Percentiles rank a stretch among this genome's conserved stretches.
Evolutionary conservation across 116 monocot genomes (phyloP).

Genomic region (Posidonia oceanica): DNA sequence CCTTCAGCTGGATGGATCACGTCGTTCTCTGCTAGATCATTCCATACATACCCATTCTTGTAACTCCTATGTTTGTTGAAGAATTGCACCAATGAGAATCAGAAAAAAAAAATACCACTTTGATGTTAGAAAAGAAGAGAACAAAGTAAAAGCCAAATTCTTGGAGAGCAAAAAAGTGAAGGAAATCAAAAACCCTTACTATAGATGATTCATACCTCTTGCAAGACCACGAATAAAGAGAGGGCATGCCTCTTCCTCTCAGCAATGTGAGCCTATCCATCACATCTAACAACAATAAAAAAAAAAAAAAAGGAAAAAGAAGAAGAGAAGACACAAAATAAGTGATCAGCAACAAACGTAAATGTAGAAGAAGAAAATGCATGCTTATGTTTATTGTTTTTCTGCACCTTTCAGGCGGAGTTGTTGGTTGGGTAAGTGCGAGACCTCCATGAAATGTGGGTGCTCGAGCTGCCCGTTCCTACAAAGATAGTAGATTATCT

Average conservation of each 20-base stretch:
- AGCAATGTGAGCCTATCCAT: slow-evolving; percentile 55
- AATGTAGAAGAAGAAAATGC: background rate
- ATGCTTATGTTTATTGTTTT: background rate
- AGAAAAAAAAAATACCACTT: background rate
- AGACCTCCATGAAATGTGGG: slow-evolving; percentile 92
- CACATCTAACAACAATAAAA: slow-evolving; percentile 40
- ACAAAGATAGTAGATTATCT: slow-evolving; percentile 82
- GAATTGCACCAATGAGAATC: background rate
- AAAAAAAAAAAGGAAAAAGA: slow-evolving; percentile 1
- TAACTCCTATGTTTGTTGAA: slow-evolving; percentile 41
- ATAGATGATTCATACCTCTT: slow-evolving; percentile 43
- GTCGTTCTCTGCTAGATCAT: slow-evolving; percentile 82
- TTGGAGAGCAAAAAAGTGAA: too few species aligned
- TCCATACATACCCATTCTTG: slow-evolving; percentile 96
- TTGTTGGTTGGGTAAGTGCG: slow-evolving; percentile 52
- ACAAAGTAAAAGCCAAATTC: background rate
- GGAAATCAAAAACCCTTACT: background rate
- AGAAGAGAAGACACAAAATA: too few species aligned
- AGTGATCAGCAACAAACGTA: background rate
- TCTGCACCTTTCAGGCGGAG: slow-evolving; percentile 61
- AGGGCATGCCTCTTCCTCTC: slow-evolving; percentile 83
- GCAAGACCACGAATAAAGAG: slow-evolving; percentile 99
- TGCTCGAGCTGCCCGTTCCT: slow-evolving; percentile 94
- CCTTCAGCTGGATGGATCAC: slow-evolving; percentile 72
- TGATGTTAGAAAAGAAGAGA: too few species aligned